phyloP scores from a whole-genome alignment of 306 rosid genomes.

The Citrullus amarus region DNA sequence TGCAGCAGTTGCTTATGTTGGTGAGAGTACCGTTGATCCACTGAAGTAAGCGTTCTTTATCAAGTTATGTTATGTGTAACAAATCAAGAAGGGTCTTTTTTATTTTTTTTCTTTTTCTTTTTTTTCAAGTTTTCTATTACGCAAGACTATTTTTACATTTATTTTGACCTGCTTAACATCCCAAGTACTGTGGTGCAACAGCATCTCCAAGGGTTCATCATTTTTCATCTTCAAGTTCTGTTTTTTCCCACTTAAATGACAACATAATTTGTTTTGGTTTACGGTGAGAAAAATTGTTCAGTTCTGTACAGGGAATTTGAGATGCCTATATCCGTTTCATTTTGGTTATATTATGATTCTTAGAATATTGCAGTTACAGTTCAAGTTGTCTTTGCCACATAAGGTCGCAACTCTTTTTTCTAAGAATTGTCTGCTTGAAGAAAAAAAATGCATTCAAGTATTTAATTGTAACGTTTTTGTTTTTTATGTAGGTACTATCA shows the following conservation, averaged over 20 bases:
- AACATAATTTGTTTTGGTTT: not conserved
- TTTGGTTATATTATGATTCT: not conserved
- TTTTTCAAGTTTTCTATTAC: not conserved
- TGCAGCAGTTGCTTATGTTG: conserved; percentile 98
- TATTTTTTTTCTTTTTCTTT: too few species aligned
- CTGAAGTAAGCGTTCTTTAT: conserved; percentile 56
- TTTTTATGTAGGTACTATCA: conserved; percentile 79
- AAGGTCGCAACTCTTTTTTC: not conserved
- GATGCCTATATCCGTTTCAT: not conserved
- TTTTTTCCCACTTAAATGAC: not conserved
- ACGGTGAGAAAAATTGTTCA: too few species aligned
- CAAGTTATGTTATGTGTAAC: too few species aligned
- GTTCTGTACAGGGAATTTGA: not conserved
- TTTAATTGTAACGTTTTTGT: not conserved
- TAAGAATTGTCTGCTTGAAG: conserved; percentile 1
- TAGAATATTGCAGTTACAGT: not conserved
- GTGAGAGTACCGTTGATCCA: conserved; percentile 91
- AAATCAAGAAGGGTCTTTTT: too few species aligned
- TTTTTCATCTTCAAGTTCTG: not conserved
- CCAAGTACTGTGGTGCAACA: not conserved
- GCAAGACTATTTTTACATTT: not conserved
- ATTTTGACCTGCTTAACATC: not conserved
- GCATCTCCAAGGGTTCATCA: not conserved
- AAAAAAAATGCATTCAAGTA: conserved; percentile 8
- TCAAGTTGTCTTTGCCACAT: not conserved